These are phyloP conservation scores for Viola pubescens DNA, from an alignment of 441 rosid genomes.

Conservation along the genomic window DNA sequence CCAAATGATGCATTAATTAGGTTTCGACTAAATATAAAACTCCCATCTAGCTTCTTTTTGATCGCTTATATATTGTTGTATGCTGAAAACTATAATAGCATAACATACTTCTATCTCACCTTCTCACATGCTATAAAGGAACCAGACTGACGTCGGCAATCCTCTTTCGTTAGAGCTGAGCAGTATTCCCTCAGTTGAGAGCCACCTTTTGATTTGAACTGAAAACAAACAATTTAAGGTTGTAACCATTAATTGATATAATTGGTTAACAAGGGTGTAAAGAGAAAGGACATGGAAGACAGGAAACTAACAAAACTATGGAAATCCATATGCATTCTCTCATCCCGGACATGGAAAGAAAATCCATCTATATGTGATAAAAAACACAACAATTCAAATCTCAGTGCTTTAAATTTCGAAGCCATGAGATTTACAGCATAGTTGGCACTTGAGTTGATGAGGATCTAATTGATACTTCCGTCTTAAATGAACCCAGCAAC, in stretches of 20 bases:
- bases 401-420: too few species aligned
- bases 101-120: conserved; percentile 32
- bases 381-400: too few species aligned
- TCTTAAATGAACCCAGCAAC: too few species aligned
- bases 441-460: too few species aligned
- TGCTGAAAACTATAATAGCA: not conserved
- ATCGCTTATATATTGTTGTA: not conserved
- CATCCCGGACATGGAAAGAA: too few species aligned
- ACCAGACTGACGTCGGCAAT: conserved; percentile 78
- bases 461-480: too few species aligned
- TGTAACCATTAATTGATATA: conserved; percentile 3
- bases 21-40: too few species aligned
- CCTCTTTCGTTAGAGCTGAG: conserved; percentile 86
- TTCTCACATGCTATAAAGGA: conserved; percentile 83
- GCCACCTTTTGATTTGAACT: conserved; percentile 98
- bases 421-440: too few species aligned
- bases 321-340: not conserved
- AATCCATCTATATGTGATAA: too few species aligned
- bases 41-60: not conserved
- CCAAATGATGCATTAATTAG: too few species aligned
- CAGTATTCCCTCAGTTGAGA: conserved; percentile 92
- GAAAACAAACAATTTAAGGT: conserved; percentile 20
- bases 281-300: not conserved
- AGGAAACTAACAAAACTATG: not conserved
- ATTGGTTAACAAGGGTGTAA: not conserved